phyloP scores from a whole-genome alignment of 2,329 filamentous ascomycete genomes.

The Geosmithia morbida region DNA sequence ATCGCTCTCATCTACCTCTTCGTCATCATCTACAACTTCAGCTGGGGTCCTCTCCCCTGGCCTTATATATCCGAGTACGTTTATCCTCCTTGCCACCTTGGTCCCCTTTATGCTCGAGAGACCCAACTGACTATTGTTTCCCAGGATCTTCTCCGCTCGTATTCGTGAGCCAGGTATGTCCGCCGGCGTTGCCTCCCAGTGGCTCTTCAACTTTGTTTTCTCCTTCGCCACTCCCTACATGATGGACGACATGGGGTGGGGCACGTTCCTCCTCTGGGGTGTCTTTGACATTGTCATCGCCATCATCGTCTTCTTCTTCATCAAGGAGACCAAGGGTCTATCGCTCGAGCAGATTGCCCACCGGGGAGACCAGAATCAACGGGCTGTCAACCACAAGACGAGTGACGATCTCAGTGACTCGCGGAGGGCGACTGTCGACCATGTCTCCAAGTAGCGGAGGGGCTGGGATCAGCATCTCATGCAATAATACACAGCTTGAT shows the following conservation, averaged over 20 bases:
- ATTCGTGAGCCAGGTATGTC: constrained; percentile 47
- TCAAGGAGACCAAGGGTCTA: constrained; percentile 51
- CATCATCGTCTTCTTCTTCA: constrained; percentile 42
- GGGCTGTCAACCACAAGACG: background rate
- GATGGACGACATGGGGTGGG: constrained; percentile 30
- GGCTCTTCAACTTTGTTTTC: constrained; percentile 53
- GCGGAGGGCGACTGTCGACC: background rate
- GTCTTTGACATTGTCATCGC: constrained; percentile 46
- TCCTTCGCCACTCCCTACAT: constrained; percentile 32
- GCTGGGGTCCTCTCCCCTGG: constrained; percentile 52
- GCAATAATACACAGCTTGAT: too few relatives aligned
- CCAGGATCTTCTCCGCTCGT: constrained; percentile 46
- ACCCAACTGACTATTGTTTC: background rate
- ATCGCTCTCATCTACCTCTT: constrained; percentile 48
- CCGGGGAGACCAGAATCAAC: background rate
- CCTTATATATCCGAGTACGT: constrained; percentile 39
- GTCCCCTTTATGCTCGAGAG: background rate
- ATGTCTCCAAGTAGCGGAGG: background rate
- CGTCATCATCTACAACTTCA: constrained; percentile 45
- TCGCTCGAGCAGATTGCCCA: constrained; percentile 35
- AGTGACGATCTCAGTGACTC: background rate
- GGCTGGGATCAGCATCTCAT: background rate
- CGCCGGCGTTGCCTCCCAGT: constrained; percentile 47
- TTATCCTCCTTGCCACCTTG: background rate
- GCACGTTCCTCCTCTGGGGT: constrained; percentile 48